Percentiles rank a stretch among this genome's conserved stretches.
Evolutionary conservation across 345 rosid species (phyloP).

Genomic region (Angophora floribunda): DNA sequence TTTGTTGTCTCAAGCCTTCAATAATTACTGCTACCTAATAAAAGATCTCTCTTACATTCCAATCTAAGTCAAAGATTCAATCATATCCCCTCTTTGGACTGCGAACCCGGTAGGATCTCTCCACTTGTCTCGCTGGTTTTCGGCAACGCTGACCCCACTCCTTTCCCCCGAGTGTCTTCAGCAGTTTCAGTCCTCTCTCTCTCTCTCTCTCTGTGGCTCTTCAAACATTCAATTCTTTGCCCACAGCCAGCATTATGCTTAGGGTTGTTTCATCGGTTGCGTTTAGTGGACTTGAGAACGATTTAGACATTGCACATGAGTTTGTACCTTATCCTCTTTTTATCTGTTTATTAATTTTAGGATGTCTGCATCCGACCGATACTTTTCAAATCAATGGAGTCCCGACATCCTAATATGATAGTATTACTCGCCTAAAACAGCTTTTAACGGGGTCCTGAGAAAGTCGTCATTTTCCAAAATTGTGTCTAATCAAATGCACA

Average conservation of each 20-base stretch:
- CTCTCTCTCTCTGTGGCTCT: background rate
- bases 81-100: background rate
- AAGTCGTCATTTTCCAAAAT: background rate
- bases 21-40: background rate
- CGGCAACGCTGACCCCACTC: background rate
- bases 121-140: background rate
- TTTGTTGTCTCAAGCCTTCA: background rate
- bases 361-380: background rate
- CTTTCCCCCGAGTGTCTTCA: background rate
- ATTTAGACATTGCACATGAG: background rate
- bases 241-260: background rate
- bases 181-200: background rate
- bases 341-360: background rate
- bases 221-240: background rate
- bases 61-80: background rate
- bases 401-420: background rate
- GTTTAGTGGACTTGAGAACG: background rate
- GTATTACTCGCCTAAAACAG: background rate
- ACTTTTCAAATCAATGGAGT: background rate
- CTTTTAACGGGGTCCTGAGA: background rate
- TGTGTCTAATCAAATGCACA: background rate
- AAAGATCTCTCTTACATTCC: background rate
- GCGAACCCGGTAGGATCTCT: background rate
- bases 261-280: background rate
- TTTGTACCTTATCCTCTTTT: background rate